These are phyloP conservation scores for Pontederia crassipes DNA, from an alignment of 176 grass and related monocot species.

Conservation along the genomic window DNA sequence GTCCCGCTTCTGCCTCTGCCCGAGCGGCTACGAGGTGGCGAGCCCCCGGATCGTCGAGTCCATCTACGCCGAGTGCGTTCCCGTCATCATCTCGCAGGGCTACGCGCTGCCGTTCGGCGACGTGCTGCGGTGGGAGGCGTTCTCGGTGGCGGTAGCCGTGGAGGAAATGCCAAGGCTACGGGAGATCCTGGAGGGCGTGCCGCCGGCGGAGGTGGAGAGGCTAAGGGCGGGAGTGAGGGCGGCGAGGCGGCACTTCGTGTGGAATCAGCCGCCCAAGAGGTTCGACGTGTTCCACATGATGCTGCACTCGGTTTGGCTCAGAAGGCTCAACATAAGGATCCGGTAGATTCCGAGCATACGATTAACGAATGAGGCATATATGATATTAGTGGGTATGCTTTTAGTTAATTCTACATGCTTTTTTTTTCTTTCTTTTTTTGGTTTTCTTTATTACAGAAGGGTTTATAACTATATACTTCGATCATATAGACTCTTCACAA, in stretches of 20 bases:
- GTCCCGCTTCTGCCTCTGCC: constrained; percentile 70
- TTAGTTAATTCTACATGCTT: too few species aligned
- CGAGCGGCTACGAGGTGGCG: constrained; percentile 65
- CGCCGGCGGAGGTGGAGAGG: constrained; percentile 43
- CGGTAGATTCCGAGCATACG: neutral
- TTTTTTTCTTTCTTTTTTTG: too few species aligned
- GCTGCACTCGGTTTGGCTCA: constrained; percentile 68
- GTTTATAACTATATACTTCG: too few species aligned
- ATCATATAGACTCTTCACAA: too few species aligned
- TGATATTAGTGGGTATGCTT: too few species aligned
- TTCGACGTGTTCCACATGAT: constrained; percentile 81
- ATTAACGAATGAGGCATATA: too few species aligned
- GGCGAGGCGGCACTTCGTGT: constrained; percentile 54
- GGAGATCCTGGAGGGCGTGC: constrained; percentile 39
- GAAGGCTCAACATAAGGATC: constrained; percentile 49
- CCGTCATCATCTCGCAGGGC: constrained; percentile 41
- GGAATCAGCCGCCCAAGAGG: constrained; percentile 39
- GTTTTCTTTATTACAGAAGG: too few species aligned
- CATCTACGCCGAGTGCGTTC: constrained; percentile 62
- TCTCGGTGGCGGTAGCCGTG: constrained; percentile 51
- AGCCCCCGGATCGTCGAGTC: constrained; percentile 70
- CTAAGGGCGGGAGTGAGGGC: constrained; percentile 31
- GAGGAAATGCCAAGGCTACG: constrained; percentile 33
- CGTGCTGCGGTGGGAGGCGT: constrained; percentile 56
- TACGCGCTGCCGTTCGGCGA: constrained; percentile 56